Percentiles rank a stretch among this genome's conserved stretches.
Evolutionary conservation across 169 alveolate genomes (phyloP).

Genomic region (Eimeria praecox): DNA sequence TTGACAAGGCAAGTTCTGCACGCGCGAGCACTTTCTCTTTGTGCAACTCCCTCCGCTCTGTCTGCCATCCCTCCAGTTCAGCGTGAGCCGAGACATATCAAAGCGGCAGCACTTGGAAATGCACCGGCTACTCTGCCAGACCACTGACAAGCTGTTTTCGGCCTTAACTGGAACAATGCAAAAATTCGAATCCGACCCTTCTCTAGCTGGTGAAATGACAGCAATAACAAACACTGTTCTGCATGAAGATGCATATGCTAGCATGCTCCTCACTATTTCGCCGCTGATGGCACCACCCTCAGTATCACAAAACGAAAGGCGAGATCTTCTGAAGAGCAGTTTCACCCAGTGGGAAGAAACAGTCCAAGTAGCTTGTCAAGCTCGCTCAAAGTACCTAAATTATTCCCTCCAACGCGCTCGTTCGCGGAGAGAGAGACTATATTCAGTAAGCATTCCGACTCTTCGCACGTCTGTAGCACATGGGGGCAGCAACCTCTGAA

Average conservation of each 20-base stretch:
- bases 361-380: neutral
- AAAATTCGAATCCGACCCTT: neutral
- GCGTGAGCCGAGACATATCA: neutral
- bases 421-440: constrained; percentile 13
- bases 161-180: neutral
- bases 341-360: constrained; percentile 44
- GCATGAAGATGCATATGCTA: neutral
- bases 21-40: neutral
- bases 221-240: neutral
- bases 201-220: neutral
- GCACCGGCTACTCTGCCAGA: constrained; percentile 41
- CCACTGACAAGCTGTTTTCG: constrained; percentile 40
- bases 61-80: neutral
- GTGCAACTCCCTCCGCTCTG: neutral
- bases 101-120: constrained; percentile 34
- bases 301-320: neutral
- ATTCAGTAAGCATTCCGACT: constrained; percentile 9
- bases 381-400: neutral
- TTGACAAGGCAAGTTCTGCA: neutral
- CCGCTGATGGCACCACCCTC: constrained; percentile 63
- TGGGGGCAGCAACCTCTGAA: neutral
- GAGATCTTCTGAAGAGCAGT: constrained; percentile 1
- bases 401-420: neutral
- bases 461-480: neutral
- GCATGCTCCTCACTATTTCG: neutral